These are phyloP conservation scores for Quercus rubra DNA, from an alignment of 306 rosid genomes.

Conservation along the genomic window DNA sequence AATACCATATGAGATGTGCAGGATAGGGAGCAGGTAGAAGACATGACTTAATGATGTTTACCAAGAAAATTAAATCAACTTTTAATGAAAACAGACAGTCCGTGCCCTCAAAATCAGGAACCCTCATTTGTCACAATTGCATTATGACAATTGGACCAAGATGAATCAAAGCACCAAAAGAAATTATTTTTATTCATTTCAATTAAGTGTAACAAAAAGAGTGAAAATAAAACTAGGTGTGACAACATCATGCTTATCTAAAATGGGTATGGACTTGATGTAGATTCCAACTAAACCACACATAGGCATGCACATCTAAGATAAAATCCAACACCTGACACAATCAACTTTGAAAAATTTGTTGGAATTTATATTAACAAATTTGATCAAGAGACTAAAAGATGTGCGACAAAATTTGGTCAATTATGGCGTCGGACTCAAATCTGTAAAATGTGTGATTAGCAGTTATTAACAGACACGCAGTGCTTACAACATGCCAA, in stretches of 20 bases:
- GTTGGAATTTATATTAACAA: not conserved
- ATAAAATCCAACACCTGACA: not conserved
- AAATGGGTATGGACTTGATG: not conserved
- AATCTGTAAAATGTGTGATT: no score
- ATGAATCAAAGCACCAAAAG: not conserved
- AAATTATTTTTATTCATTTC: not conserved
- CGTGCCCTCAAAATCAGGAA: not conserved
- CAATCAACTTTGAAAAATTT: not conserved
- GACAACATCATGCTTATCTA: not conserved
- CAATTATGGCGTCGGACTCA: accelerated
- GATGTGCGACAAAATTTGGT: no score
- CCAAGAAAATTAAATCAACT: not conserved
- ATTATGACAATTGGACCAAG: not conserved
- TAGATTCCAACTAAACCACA: not conserved
- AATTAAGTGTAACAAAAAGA: not conserved
- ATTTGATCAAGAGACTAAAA: not conserved
- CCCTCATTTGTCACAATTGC: not conserved
- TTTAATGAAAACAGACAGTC: not conserved
- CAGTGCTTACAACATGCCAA: not conserved
- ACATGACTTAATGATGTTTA: not conserved
- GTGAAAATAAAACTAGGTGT: not conserved
- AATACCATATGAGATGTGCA: not conserved
- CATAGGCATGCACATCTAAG: not conserved
- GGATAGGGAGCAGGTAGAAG: not conserved
- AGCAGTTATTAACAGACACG: no score